phyloP scores from a whole-genome alignment of 306 rosid species.

The Casuarina equisetifolia region DNA sequence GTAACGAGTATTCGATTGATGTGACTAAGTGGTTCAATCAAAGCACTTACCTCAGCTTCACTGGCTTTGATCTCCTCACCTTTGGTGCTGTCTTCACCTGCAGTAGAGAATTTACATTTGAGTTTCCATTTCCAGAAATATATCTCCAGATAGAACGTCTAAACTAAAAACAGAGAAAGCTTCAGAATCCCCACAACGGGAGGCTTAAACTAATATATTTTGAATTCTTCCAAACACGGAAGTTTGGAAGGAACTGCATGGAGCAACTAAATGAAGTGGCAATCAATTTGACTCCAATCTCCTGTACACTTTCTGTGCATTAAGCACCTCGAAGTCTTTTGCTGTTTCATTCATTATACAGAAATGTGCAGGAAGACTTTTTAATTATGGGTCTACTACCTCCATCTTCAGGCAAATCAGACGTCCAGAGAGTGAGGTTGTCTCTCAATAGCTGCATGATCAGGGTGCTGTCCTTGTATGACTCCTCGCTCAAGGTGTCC shows the following conservation, averaged over 20 bases:
- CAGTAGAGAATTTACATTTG: slow-evolving; percentile 24
- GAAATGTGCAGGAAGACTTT: slow-evolving; percentile 13
- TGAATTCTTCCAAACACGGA: not conserved
- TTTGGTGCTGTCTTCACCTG: slow-evolving; percentile 83
- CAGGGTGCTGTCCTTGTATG: slow-evolving; percentile 97
- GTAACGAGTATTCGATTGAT: not conserved
- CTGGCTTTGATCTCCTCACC: slow-evolving; percentile 73
- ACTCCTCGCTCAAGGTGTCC: slow-evolving; percentile 98
- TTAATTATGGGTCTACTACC: slow-evolving; percentile 38
- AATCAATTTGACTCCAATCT: not conserved
- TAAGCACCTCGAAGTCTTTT: slow-evolving; percentile 5
- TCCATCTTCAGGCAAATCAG: slow-evolving; percentile 99
- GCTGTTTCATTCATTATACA: slow-evolving; percentile 19
- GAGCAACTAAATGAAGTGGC: not conserved
- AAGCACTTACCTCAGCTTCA: slow-evolving; percentile 52
- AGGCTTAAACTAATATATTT: not conserved
- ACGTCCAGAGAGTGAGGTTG: slow-evolving; percentile 98
- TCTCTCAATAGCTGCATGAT: slow-evolving; percentile 99
- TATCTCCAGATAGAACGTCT: not conserved
- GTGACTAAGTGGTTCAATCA: not conserved
- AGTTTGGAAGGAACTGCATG: not conserved
- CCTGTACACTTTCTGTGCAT: slow-evolving; percentile 6
- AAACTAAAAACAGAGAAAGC: slow-evolving; percentile 4
- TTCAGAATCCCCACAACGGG: not conserved
- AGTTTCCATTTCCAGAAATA: slow-evolving; percentile 9